phyloP scores from a whole-genome alignment of 371 early-diverging fungal genomes.

The Circinella umbellata region DNA sequence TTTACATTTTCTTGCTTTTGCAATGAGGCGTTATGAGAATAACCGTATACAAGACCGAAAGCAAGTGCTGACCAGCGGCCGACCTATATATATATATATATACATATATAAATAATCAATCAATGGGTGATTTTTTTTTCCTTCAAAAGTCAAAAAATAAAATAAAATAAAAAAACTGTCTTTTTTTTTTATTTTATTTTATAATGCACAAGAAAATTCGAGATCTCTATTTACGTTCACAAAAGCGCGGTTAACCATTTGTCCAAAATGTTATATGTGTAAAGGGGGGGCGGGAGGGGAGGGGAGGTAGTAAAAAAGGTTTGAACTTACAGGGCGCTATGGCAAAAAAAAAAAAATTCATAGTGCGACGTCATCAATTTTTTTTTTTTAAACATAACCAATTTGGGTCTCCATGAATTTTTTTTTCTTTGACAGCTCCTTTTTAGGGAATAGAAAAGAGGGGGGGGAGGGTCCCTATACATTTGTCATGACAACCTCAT shows the following conservation, averaged over 20 bases:
- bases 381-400: not conserved
- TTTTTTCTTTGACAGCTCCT: too few species aligned
- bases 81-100: conserved; percentile 45
- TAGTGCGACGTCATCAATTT: conserved; percentile 2
- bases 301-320: not conserved
- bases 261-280: conserved; percentile 1
- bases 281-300: not conserved
- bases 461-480: too few species aligned
- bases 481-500: too few species aligned
- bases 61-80: conserved; percentile 81
- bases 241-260: conserved; percentile 50
- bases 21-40: conserved; percentile 69
- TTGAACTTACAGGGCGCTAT: not conserved
- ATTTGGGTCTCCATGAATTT: too few species aligned
- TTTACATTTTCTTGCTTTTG: conserved; percentile 62
- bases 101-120: too few species aligned
- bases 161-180: too few species aligned
- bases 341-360: not conserved
- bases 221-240: conserved; percentile 33
- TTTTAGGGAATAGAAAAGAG: too few species aligned
- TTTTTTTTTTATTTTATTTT: too few species aligned
- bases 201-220: too few species aligned
- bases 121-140: too few species aligned
- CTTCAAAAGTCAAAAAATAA: too few species aligned
- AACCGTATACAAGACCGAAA: conserved; percentile 75